Base-by-base conservation (phyloP, 2,329 filamentous ascomycete genomes). In the Phoma sp. region DNA sequence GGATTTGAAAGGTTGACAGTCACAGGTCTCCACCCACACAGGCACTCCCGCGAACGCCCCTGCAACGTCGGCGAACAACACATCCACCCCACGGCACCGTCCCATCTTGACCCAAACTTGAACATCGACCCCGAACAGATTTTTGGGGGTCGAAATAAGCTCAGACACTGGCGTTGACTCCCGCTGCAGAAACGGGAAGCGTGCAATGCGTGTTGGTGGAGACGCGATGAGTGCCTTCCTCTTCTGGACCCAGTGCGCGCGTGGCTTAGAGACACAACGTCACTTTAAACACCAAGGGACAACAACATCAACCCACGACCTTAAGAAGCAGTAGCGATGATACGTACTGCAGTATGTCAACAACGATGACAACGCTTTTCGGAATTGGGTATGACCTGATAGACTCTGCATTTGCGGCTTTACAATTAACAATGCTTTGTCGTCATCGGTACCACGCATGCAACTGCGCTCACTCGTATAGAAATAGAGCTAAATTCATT, bases 131-230 rank as follows among this genome's bases (percentile, higher is more conserved):
- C 2, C 10, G 10, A 32, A 36, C 29, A 7, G 39, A 21, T 12
- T 43, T 24, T 24, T 37, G 40, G 53, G 27, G 47, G 64, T 67
- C 50, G 29, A 67, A 60, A 60, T 65, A 65, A 67, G 64, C 64
- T 67, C 58, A 63, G 27, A 50, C 37, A 51, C 48, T 58, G 55
- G 60, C 61, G 60, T 46, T 54, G 43, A 57, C 39, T 57, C 43
- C 61, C 57, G 57, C 62, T 64, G 62, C 64, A 63, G 55, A 4
- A 61, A 58, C 33, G 33, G 51, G 41, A 45, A 54, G 56, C 48
- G 49, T 53, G 57, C 49, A 32, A 60, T 65, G 58, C 63, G 56
- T 59, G 46, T 44, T 56, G 61, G 63, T 66, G 63, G 63, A 58
- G 55, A 63, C 51, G 37, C 50, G 27, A 57, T 44, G 33, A 48